Base-by-base conservation (phyloP, 257 asterid genomes). In the Marsdenia floribunda region DNA sequence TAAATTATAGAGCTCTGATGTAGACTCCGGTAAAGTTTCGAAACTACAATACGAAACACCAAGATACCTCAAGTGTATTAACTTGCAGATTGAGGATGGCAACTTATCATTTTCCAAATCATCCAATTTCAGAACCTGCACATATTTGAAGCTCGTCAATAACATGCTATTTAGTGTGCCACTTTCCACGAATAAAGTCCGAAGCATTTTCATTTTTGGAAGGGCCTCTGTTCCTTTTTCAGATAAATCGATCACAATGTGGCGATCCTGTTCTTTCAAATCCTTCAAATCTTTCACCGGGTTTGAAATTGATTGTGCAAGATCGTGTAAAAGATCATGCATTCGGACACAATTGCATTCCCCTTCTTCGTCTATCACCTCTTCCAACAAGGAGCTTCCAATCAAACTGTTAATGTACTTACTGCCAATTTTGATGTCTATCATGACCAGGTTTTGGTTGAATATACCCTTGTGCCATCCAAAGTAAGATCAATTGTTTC, bases 401-500 rank as follows among this genome's bases (percentile, higher is more conserved):
- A 73, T 21, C 7, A 85, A 80, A 58, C 16, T 52, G 38, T 74
- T 70, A 26, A 80, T 75, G 53, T 37, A 37, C 12, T 47, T 19
- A n/a, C 67, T 52, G 16, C 85, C 87, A 1, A n/a, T 47, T 12
- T 21, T 71, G 76, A 58, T 19, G 22, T 65, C 71, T n/a, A 73
- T 61, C 22, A 14, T 3, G n/a, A 49, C 71, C 67, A 2, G 12
- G 55, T 2, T 3, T 68, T 9, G n/a, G 57, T 69, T 50, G 66
- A 64, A 80, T 73, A 73, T 78, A 76, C 29, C 85, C 87, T 76
- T 78, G 76, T 0, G 83, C 81, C 81, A 76, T 82, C 83, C 85
- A 82, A 55, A 72, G 78, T 26, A 79, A 42, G 26, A 82, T 70
- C 33, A 84, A 9, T n/a, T 35, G 3, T 46, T 77, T 76, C 77